phyloP scores from a whole-genome alignment of 768 basidiomycete species.

The Melanogaster broomeanus region DNA sequence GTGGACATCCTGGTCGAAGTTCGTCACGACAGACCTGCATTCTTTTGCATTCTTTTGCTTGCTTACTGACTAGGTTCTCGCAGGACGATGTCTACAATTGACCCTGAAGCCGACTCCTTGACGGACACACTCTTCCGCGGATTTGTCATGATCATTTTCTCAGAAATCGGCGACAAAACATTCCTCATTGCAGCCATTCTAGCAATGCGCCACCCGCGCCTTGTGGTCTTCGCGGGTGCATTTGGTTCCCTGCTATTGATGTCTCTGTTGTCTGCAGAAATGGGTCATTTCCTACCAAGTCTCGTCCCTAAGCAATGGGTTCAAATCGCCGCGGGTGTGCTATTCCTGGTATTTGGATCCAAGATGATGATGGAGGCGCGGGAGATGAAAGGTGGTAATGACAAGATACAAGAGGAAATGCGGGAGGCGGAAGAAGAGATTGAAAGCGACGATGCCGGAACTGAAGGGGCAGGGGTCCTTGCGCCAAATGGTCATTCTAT shows the following conservation, averaged over 20 bases:
- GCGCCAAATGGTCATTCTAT: conserved; percentile 44
- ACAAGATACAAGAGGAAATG: conserved; percentile 93
- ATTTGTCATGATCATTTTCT: conserved; percentile 89
- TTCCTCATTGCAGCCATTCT: conserved; percentile 86
- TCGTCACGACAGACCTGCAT: conserved; percentile 4
- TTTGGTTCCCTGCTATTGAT: conserved; percentile 87
- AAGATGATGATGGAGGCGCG: conserved; percentile 89
- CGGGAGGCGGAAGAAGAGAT: conserved; percentile 96
- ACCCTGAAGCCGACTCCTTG: conserved; percentile 11
- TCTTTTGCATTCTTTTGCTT: background rate
- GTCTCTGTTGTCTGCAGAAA: conserved; percentile 91
- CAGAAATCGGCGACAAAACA: conserved; percentile 96
- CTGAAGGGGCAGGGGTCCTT: conserved; percentile 41
- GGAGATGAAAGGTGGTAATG: conserved; percentile 74
- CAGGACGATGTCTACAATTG: conserved; percentile 19
- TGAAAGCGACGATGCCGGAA: conserved; percentile 68
- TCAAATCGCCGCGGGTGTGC: conserved; percentile 68
- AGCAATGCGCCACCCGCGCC: conserved; percentile 89
- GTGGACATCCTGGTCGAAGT: background rate
- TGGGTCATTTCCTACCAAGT: conserved; percentile 87
- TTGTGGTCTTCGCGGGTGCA: conserved; percentile 86
- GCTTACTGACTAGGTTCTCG: background rate
- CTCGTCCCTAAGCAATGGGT: conserved; percentile 75
- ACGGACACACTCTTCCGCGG: conserved; percentile 67
- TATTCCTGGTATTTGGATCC: conserved; percentile 89